These are phyloP conservation scores for Marasmius sp. DNA, from an alignment of 1,284 basidiomycete species.

Conservation along the genomic window DNA sequence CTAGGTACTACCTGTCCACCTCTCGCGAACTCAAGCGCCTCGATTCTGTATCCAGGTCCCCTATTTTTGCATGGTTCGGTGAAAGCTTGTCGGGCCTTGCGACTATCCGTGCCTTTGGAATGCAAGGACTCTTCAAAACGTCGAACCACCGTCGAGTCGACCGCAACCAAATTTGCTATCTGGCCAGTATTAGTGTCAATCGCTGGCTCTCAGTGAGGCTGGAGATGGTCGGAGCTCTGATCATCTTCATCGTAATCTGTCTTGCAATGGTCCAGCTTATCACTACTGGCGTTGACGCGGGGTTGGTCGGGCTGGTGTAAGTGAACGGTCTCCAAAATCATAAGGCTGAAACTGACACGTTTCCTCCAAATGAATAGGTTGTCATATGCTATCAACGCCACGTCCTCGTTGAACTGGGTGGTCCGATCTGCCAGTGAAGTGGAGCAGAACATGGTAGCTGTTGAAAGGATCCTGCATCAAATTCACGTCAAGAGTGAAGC, in stretches of 20 bases:
- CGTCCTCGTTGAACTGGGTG: slow-evolving; percentile 74
- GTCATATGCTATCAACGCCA: slow-evolving; percentile 2
- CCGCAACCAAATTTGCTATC: slow-evolving; percentile 81
- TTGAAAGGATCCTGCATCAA: slow-evolving; percentile 76
- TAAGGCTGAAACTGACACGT: not conserved
- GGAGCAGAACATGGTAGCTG: slow-evolving; percentile 92
- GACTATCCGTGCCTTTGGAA: slow-evolving; percentile 83
- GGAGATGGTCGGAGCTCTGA: slow-evolving; percentile 82
- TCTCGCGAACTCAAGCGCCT: slow-evolving; percentile 91
- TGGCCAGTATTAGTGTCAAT: slow-evolving; percentile 73
- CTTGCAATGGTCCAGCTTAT: slow-evolving; percentile 73
- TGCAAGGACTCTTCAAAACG: slow-evolving; percentile 72
- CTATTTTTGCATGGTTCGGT: slow-evolving; percentile 89
- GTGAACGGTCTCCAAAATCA: slow-evolving; percentile 66
- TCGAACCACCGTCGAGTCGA: slow-evolving; percentile 82
- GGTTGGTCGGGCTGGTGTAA: slow-evolving; percentile 88
- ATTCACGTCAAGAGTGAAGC: slow-evolving; percentile 79
- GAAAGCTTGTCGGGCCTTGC: slow-evolving; percentile 85
- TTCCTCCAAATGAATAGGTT: slow-evolving; percentile 1
- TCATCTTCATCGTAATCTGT: slow-evolving; percentile 76
- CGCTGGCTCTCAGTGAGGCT: slow-evolving; percentile 79
- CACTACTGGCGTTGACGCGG: slow-evolving; percentile 80
- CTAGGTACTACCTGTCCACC: slow-evolving; percentile 86
- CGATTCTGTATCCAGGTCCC: slow-evolving; percentile 87
- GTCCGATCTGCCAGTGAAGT: slow-evolving; percentile 89